phyloP scores from a whole-genome alignment of 352 stramenopile genomes.

The Thalassiosira oceanica region DNA sequence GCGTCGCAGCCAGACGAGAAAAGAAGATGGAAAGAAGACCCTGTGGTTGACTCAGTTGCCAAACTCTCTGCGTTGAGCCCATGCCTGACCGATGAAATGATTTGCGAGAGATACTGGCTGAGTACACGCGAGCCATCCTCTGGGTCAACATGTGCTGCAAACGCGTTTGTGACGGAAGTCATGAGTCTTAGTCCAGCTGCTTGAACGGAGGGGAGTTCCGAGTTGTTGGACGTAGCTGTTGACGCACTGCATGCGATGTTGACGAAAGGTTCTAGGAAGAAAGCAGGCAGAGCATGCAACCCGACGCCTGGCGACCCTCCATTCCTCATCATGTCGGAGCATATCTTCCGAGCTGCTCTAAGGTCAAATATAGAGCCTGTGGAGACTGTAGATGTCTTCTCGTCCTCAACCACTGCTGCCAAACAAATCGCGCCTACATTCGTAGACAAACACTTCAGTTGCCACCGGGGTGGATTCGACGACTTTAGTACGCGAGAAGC shows the following conservation, averaged over 20 bases:
- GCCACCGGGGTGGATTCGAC: constrained; percentile 61
- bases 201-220: constrained; percentile 71
- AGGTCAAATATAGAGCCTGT: constrained; percentile 50
- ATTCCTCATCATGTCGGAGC: constrained; percentile 43
- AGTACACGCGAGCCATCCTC: constrained; percentile 57
- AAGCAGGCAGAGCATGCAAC: constrained; percentile 52
- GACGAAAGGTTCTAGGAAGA: constrained; percentile 67
- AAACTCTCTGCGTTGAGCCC: constrained; percentile 50
- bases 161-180: constrained; percentile 51
- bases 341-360: constrained; percentile 29
- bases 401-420: constrained; percentile 28
- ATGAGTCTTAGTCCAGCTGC: constrained; percentile 63
- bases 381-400: constrained; percentile 9
- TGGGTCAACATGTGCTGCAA: constrained; percentile 56
- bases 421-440: constrained; percentile 44
- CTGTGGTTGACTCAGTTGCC: constrained; percentile 23
- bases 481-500: constrained; percentile 41
- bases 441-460: constrained; percentile 61
- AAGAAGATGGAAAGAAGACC: constrained; percentile 48
- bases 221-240: constrained; percentile 70
- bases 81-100: constrained; percentile 75
- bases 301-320: constrained; percentile 19
- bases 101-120: constrained; percentile 76
- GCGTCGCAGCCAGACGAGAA: constrained; percentile 65
- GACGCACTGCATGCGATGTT: constrained; percentile 57